These are phyloP conservation scores for Cladobotryum mycophilum DNA, from an alignment of 2,329 filamentous ascomycete species.

Conservation along the genomic window DNA sequence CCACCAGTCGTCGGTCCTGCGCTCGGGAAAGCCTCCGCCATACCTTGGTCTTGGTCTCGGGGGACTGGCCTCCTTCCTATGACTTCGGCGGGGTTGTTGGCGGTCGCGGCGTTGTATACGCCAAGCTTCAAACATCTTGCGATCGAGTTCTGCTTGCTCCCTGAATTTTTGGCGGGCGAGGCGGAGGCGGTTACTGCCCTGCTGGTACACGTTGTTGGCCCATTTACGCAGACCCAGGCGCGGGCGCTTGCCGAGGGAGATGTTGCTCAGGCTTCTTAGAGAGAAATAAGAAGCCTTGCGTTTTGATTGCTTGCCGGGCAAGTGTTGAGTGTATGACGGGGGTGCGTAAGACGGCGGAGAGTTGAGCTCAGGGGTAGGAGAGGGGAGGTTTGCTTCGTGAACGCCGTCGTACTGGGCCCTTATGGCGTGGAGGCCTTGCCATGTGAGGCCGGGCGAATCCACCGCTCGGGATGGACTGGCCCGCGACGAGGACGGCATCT, in stretches of 20 bases:
- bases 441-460: neutral
- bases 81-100: neutral
- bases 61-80: neutral
- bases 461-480: neutral
- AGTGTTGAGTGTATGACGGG: slow-evolving; percentile 8
- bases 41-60: neutral
- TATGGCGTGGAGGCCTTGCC: slow-evolving; percentile 8
- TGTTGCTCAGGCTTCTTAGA: slow-evolving; percentile 20
- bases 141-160: slow-evolving; percentile 20
- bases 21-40: neutral
- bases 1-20: slow-evolving; percentile 28
- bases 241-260: slow-evolving; percentile 21
- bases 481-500: neutral
- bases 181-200: slow-evolving; percentile 20
- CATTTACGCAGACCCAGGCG: slow-evolving; percentile 24
- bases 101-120: slow-evolving; percentile 14
- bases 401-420: slow-evolving; percentile 20
- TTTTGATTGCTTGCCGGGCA: slow-evolving; percentile 18
- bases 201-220: slow-evolving; percentile 22
- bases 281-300: slow-evolving; percentile 28
- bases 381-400: slow-evolving; percentile 11
- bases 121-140: slow-evolving; percentile 23
- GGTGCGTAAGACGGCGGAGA: neutral
- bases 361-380: slow-evolving; percentile 14
- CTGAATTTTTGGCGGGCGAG: slow-evolving; percentile 22